Evolutionary conservation across 2,329 filamentous ascomycete species (phyloP), one percentile per base, ranked within the genome.

Genomic region (Sodiomyces alkalinus): DNA sequence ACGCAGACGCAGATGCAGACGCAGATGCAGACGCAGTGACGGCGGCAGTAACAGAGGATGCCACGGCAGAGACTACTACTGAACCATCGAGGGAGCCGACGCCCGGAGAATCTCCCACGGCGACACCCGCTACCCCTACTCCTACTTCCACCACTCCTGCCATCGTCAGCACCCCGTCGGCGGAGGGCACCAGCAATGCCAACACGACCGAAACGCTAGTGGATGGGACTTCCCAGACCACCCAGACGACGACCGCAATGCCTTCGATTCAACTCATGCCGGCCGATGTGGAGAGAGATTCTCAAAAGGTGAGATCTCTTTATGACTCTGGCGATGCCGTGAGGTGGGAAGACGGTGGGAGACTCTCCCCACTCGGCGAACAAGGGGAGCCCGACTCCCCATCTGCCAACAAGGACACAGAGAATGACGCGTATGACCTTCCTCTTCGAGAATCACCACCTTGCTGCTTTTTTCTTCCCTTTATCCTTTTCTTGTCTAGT

Each of bases 231-330:
- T 36, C 29, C 10, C 33, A 34, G 29, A 16, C 25, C 23, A 20
- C 28, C 7, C n/a, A n/a, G n/a, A n/a, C n/a, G n/a, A n/a, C n/a
- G n/a, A 34, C 33, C 31, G 17, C 49, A 18, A 39, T 52, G 30
- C 62, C 64, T 37, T 60, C 58, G 47, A 64, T 68, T 41, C 59
- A 58, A 39, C 49, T 70, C 44, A 53, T 69, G 47, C 56, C 64
- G 41, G 53, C 56, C 47, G 65, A 70, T 41, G 50, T 63, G 43
- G 66, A 72, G 57, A 64, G 63, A 55, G 68, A 73, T 56, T 73
- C 68, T 56, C 64, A 67, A 65, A 71, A 72, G 62, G 68, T 73
- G 62, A 70, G 68, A 61, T 72, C 66, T 53, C 67, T 73, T 54
- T 73, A 73, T 60, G 60, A 64, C 56, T 58, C 58, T 45, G 60